Evolutionary conservation across 129 eudicot species (phyloP).

Genomic region (Silybum marianum): DNA sequence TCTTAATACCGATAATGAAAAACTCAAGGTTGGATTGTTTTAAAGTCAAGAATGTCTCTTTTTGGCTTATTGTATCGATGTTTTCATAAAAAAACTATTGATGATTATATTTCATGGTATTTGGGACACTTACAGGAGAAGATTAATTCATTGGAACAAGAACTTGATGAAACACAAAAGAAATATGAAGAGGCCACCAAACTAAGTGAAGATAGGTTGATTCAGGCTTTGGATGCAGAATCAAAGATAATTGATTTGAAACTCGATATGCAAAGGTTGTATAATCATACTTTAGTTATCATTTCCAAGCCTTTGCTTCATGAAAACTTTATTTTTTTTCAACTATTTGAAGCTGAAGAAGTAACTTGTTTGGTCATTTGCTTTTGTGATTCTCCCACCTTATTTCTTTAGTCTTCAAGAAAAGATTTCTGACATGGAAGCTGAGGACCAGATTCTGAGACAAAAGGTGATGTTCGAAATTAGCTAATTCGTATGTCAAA

Average conservation of each 20-base stretch:
- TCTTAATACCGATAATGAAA: conserved; percentile 64
- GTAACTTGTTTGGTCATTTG: conserved; percentile 13
- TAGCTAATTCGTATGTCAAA: conserved; percentile 20
- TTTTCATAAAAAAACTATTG: neutral
- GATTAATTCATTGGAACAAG: conserved; percentile 61
- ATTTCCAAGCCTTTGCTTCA: neutral
- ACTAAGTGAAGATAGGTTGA: conserved; percentile 64
- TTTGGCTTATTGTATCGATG: neutral
- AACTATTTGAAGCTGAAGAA: conserved; percentile 6
- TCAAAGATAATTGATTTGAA: conserved; percentile 66
- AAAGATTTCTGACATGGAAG: conserved; percentile 68
- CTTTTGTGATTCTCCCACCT: neutral
- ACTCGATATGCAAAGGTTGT: conserved; percentile 73
- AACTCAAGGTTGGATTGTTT: conserved; percentile 61
- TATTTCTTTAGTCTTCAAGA: conserved; percentile 65
- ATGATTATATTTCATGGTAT: conserved; percentile 13
- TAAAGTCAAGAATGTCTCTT: conserved; percentile 8
- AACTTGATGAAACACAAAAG: conserved; percentile 59
- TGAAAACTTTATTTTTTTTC: neutral
- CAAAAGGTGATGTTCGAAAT: conserved; percentile 45
- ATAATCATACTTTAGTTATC: neutral
- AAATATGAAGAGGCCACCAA: conserved; percentile 63
- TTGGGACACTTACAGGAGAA: conserved; percentile 44
- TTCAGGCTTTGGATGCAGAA: conserved; percentile 72
- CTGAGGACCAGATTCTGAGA: conserved; percentile 58